Evolutionary conservation across 495 filamentous ascomycete species (phyloP).

Genomic region (Aspergillus affinis): DNA sequence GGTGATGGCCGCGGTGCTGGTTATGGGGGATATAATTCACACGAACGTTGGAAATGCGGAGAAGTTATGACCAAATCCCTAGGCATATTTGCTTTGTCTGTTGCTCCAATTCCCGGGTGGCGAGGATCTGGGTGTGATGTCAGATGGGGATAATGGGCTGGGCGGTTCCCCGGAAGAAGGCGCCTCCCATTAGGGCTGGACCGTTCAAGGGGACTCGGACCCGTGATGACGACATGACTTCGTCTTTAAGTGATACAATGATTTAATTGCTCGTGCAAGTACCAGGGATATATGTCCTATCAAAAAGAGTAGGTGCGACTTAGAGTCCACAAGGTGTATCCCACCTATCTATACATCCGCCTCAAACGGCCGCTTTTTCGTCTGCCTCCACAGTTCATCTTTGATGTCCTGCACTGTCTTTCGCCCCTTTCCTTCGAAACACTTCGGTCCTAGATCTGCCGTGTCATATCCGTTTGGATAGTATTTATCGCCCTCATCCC

Average conservation of each 20-base stretch:
- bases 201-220: constrained; percentile 1
- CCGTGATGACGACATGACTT: constrained; percentile 10
- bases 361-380: constrained; percentile 25
- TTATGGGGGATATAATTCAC: too few species aligned
- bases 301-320: too few species aligned
- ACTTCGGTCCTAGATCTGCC: constrained; percentile 57
- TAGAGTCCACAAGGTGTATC: neutral
- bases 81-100: neutral
- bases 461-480: constrained; percentile 59
- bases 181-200: neutral
- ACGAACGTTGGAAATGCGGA: neutral
- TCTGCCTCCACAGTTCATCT: constrained; percentile 27
- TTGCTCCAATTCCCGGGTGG: neutral
- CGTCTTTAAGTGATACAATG: neutral
- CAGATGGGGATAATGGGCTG: neutral
- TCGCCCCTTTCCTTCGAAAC: constrained; percentile 54
- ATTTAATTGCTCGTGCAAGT: too few species aligned
- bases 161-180: neutral
- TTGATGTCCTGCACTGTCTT: constrained; percentile 45
- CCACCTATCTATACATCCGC: neutral
- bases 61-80: neutral
- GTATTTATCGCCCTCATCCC: constrained; percentile 55
- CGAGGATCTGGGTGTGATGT: constrained; percentile 7
- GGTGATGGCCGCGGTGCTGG: neutral
- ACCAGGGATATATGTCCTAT: too few species aligned